Percentiles rank a stretch among this genome's conserved stretches.
Evolutionary conservation across 164 flowering plant genomes (phyloP).

Genomic region (Magnolia kwangsiensis): DNA sequence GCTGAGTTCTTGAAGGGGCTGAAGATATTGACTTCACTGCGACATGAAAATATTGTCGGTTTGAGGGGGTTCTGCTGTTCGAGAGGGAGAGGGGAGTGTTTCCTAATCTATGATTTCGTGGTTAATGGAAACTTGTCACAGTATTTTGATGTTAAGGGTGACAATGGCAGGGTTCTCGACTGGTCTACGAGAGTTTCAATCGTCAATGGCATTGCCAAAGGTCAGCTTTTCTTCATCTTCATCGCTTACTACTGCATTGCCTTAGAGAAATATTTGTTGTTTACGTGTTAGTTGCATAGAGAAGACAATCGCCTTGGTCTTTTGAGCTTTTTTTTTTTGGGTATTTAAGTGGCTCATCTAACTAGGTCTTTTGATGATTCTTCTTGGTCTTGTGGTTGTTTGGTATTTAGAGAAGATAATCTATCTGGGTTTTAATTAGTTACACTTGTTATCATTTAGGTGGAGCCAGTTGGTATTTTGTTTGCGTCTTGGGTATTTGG

Average conservation of each 20-base stretch:
- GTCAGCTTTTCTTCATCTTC: constrained; percentile 31
- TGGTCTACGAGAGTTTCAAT: constrained; percentile 82
- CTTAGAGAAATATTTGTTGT: not conserved
- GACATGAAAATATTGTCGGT: constrained; percentile 71
- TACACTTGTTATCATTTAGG: not conserved
- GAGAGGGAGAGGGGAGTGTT: constrained; percentile 87
- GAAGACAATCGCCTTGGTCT: not conserved
- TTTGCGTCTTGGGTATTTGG: not conserved
- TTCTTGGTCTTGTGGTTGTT: not conserved
- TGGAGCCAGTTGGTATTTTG: not conserved
- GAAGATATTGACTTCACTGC: constrained; percentile 59
- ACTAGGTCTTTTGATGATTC: not conserved
- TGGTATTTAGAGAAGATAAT: not conserved
- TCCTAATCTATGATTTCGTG: constrained; percentile 74
- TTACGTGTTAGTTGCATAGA: not conserved
- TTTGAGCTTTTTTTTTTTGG: not conserved
- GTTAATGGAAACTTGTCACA: constrained; percentile 67
- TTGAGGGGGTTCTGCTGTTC: constrained; percentile 95
- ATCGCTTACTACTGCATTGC: not conserved
- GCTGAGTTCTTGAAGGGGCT: constrained; percentile 79
- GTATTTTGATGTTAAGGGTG: constrained; percentile 61
- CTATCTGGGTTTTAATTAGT: not conserved
- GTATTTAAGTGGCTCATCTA: not conserved
- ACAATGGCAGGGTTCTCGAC: constrained; percentile 50
- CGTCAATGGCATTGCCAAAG: constrained; percentile 85